Evolutionary conservation across 257 asterid genomes (phyloP).

Genomic region (Nyctanthes arbortristis): DNA sequence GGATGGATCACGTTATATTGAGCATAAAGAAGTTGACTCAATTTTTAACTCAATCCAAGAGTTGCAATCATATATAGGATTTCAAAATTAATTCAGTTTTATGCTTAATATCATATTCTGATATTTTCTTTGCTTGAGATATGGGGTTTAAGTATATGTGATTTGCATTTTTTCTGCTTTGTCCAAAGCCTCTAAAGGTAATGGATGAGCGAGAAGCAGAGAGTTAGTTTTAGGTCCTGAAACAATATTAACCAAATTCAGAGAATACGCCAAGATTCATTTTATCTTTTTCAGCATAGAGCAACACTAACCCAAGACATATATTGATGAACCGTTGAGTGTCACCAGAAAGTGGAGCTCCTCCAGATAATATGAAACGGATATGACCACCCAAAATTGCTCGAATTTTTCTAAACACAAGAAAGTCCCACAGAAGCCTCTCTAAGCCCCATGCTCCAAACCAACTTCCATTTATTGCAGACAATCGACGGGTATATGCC

Average conservation of each 20-base stretch:
- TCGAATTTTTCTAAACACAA: slow-evolving; percentile 83
- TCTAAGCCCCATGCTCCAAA: slow-evolving; percentile 98
- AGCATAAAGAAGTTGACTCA: background rate
- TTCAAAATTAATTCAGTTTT: no score
- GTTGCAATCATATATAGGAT: no score
- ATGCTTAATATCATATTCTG: background rate
- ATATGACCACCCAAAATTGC: slow-evolving; percentile 95
- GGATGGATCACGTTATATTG: background rate
- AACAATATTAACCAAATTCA: slow-evolving; percentile 3
- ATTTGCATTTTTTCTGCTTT: no score
- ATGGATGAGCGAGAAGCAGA: background rate
- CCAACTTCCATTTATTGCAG: slow-evolving; percentile 96
- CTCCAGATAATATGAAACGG: slow-evolving; percentile 94
- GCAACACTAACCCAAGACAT: slow-evolving; percentile 81
- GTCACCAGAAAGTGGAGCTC: slow-evolving; percentile 95
- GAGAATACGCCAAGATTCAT: background rate
- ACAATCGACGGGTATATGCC: slow-evolving; percentile 80
- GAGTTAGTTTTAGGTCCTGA: background rate
- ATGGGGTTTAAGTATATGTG: background rate
- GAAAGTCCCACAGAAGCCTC: slow-evolving; percentile 74
- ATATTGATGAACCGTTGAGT: slow-evolving; percentile 97
- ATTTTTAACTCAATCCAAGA: background rate
- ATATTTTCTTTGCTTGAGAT: background rate
- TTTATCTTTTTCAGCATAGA: slow-evolving; percentile 21
- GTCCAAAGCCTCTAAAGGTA: background rate